Evolutionary conservation across 768 basidiomycete species (phyloP), one percentile per base, ranked within the genome.

Genomic region (Astraeus odoratus): DNA sequence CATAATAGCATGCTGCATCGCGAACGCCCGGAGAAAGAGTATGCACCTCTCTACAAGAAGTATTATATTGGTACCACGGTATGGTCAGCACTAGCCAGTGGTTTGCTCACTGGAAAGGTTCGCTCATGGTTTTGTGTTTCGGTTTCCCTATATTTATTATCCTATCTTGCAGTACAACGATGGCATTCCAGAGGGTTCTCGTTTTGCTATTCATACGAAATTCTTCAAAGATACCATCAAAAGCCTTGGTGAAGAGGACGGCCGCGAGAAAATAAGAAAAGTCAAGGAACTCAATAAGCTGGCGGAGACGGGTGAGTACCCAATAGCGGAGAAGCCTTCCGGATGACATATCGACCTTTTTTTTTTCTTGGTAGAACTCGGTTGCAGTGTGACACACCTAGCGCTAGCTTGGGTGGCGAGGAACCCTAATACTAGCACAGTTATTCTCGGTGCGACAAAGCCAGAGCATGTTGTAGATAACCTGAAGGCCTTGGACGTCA

Each of bases 361-460:
- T n/a, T n/a, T n/a, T n/a, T n/a, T n/a, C n/a, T n/a, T n/a, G n/a
- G 8, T 54, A 65, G 66, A 71, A 51, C 62, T 81, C n/a, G 74
- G 65, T 12, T 69, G 66, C 43, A 71, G 64, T 16, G 66, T 73
- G 49, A 64, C 72, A 16, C 68, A 70, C 31, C 65, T 81, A 38
- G 71, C 80, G 1, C 65, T 81, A 46, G 80, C 80, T 18, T 81
- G 78, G 79, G 61, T 71, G 6, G 66, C 72, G 8, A 64, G 57
- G 49, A 73, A 78, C 56, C 68, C 71, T n/a, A 72, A 72, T 57
- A 73, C 71, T 34, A 64, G 67, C 45, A 72, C 68, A 13, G 65
- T 74, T 42, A 73, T 76, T 47, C 64, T 76, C 34, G 74, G 76
- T 5, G 73, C 72, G 4, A 67, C 73, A 29, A 74, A 66, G 49